These are phyloP conservation scores for Euphorbia lathyris DNA, from an alignment of 345 rosid genomes.

Conservation along the genomic window DNA sequence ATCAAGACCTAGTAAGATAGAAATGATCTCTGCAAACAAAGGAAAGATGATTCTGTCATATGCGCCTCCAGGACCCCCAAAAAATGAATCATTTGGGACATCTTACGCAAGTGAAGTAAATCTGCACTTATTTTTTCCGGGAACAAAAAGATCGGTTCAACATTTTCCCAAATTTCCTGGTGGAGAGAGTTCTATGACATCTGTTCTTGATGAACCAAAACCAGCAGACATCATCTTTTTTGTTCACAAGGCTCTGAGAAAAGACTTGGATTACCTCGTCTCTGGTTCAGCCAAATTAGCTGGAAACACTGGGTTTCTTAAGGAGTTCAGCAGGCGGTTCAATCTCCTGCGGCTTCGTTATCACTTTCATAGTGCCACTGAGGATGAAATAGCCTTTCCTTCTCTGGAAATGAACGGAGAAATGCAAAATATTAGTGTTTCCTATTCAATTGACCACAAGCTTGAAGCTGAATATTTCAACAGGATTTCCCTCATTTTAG, in stretches of 20 bases:
- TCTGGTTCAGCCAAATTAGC: conserved; percentile 49
- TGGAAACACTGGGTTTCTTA: conserved; percentile 42
- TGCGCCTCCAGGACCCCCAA: conserved; percentile 23
- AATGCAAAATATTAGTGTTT: conserved; percentile 52
- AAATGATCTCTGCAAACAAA: conserved; percentile 26
- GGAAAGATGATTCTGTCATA: conserved; percentile 24
- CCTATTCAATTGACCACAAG: conserved; percentile 69
- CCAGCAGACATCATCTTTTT: conserved; percentile 73
- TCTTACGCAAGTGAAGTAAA: conserved; percentile 48
- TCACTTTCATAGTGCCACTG: conserved; percentile 66
- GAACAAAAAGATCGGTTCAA: conserved; percentile 20
- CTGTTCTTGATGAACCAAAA: conserved; percentile 31
- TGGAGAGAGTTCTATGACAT: conserved; percentile 32
- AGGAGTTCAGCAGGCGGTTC: conserved; percentile 55
- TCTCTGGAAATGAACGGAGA: conserved; percentile 70
- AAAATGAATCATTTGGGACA: conserved; percentile 26
- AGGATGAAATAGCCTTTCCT: conserved; percentile 86
- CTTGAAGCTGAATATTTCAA: conserved; percentile 47
- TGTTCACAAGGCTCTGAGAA: conserved; percentile 81
- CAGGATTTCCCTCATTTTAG: conserved; percentile 52
- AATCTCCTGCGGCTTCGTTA: conserved; percentile 45
- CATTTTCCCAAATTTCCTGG: conserved; percentile 28
- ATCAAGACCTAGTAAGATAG: conserved; percentile 21
- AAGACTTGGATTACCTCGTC: conserved; percentile 68
- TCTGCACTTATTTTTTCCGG: conserved; percentile 37